These are phyloP conservation scores for Moniliella sp. DNA, from an alignment of 1,284 basidiomycete genomes.

Conservation along the genomic window DNA sequence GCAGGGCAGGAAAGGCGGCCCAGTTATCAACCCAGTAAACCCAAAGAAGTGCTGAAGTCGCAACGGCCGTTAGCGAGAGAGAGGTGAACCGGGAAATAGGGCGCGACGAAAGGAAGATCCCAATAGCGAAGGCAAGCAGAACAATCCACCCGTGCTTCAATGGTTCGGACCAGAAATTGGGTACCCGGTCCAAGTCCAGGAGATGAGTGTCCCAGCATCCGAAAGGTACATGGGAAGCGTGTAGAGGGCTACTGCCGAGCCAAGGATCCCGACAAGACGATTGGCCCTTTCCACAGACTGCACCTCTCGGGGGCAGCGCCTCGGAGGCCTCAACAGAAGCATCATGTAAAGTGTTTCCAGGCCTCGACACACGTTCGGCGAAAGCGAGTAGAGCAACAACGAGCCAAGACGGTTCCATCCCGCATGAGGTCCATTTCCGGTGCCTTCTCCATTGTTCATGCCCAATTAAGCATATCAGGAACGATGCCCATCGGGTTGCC, in stretches of 20 bases:
- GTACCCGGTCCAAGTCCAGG: slow-evolving; percentile 79
- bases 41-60: too few relatives aligned
- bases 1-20: slow-evolving; percentile 52
- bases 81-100: too few relatives aligned
- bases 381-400: slow-evolving; percentile 7
- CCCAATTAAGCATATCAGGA: too few relatives aligned
- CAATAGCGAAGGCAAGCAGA: slow-evolving; percentile 46
- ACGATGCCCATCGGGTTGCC: too few relatives aligned
- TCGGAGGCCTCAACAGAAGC: too few relatives aligned
- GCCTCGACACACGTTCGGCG: slow-evolving; percentile 5
- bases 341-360: neutral
- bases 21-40: slow-evolving; percentile 47
- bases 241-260: slow-evolving; percentile 13
- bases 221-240: slow-evolving; percentile 51
- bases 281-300: too few relatives aligned
- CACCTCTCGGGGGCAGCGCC: too few relatives aligned
- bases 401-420: slow-evolving; percentile 14
- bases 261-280: slow-evolving; percentile 4
- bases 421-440: too few relatives aligned
- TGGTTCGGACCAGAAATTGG: slow-evolving; percentile 44
- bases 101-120: slow-evolving; percentile 36
- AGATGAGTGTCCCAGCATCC: slow-evolving; percentile 60
- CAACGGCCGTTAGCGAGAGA: too few relatives aligned
- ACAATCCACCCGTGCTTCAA: slow-evolving; percentile 52
- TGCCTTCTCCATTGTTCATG: slow-evolving; percentile 19